A percentile compares a stretch with the other conserved stretches of the same genome.
These are phyloP conservation scores for Candida namnaoensis DNA, from an alignment of 805 yeast species.

Conservation along the genomic window DNA sequence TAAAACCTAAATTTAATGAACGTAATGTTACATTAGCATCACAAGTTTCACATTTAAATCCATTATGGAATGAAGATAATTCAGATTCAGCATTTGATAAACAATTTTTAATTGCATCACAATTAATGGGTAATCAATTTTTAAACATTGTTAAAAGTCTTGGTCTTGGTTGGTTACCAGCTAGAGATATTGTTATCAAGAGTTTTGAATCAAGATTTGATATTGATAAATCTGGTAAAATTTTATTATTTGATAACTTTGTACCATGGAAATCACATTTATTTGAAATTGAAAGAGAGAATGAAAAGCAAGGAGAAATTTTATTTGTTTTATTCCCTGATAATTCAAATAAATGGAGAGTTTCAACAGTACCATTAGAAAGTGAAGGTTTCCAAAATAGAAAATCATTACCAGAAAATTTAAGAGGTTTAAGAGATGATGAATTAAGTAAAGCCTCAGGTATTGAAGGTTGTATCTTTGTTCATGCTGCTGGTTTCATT, in stretches of 20 bases:
- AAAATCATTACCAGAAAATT: slow-evolving; percentile 77
- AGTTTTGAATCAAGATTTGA: slow-evolving; percentile 55
- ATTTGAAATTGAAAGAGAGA: slow-evolving; percentile 58
- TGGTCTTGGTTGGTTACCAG: slow-evolving; percentile 89
- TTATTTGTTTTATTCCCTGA: slow-evolving; percentile 79
- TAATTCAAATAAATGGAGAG: slow-evolving; percentile 67
- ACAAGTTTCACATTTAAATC: slow-evolving; percentile 72
- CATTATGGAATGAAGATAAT: slow-evolving; percentile 70
- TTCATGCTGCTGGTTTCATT: slow-evolving; percentile 95
- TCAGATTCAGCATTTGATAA: slow-evolving; percentile 59
- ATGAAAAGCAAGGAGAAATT: slow-evolving; percentile 43
- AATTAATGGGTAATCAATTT: slow-evolving; percentile 79
- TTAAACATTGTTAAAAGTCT: slow-evolving; percentile 54
- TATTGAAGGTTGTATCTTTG: slow-evolving; percentile 80
- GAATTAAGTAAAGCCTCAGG: slow-evolving; percentile 66
- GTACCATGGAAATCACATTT: slow-evolving; percentile 97
- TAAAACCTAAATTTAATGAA: slow-evolving; percentile 57
- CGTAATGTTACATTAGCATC: slow-evolving; percentile 71
- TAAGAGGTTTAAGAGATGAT: slow-evolving; percentile 96
- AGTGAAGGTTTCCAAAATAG: slow-evolving; percentile 77
- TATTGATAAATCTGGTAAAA: slow-evolving; percentile 62
- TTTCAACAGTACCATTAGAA: slow-evolving; percentile 85
- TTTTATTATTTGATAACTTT: slow-evolving; percentile 64
- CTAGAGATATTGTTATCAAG: slow-evolving; percentile 64
- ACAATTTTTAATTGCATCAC: slow-evolving; percentile 62